phyloP scores from a whole-genome alignment of 108 stramenopile genomes.

The Nitzschia palea region DNA sequence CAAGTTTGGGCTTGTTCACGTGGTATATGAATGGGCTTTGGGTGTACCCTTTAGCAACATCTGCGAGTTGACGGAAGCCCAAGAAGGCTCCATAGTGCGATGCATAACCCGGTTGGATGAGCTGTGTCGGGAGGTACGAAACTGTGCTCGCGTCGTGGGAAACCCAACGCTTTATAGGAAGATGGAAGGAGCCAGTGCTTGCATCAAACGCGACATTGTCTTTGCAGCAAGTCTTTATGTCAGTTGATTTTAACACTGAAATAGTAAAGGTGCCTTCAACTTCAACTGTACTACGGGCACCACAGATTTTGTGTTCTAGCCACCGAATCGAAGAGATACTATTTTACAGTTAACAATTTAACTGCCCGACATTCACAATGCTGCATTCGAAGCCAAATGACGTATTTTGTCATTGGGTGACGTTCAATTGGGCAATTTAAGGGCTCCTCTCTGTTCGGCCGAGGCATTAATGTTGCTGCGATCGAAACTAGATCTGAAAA shows the following conservation, averaged over 20 bases:
- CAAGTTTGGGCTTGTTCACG: constrained; percentile 95
- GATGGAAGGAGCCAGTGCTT: constrained; percentile 92
- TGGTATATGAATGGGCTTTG: constrained; percentile 97
- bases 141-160: constrained; percentile 94
- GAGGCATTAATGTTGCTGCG: no score
- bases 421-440: no score
- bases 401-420: no score
- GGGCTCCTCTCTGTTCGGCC: no score
- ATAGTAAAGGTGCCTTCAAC: no score
- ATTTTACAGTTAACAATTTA: no score
- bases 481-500: no score
- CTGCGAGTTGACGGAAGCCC: constrained; percentile 86
- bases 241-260: constrained; percentile 38
- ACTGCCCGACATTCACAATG: no score
- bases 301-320: no score
- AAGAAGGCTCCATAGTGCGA: constrained; percentile 97
- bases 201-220: constrained; percentile 96
- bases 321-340: no score
- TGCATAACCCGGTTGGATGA: constrained; percentile 96
- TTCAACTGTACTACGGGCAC: no score
- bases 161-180: constrained; percentile 94
- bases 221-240: constrained; percentile 97
- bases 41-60: constrained; percentile 93
- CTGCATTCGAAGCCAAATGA: no score
- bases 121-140: constrained; percentile 94